A percentile compares a stretch with the other conserved stretches of the same genome.
These are phyloP conservation scores for Brassica carinata DNA, from an alignment of 345 rosid species.

Conservation along the genomic window DNA sequence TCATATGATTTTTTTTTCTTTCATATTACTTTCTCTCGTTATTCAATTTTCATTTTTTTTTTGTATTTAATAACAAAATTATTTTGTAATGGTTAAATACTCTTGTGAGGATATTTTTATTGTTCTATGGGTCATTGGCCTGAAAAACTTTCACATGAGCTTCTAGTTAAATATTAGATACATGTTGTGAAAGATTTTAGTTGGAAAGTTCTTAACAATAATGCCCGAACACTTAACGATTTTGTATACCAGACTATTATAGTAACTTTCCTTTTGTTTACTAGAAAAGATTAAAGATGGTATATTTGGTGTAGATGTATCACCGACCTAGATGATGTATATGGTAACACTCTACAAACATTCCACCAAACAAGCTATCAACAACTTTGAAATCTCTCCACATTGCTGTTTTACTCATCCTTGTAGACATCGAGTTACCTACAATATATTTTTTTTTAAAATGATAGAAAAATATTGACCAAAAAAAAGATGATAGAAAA, in stretches of 20 bases:
- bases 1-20: too few relatives aligned
- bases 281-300: neutral
- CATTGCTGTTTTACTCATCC: constrained; percentile 59
- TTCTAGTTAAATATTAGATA: neutral
- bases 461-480: neutral
- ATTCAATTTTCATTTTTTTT: too few relatives aligned
- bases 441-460: neutral
- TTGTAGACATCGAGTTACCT: constrained; percentile 48
- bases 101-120: neutral
- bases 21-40: too few relatives aligned
- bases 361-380: constrained; percentile 56
- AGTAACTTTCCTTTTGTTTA: neutral
- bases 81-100: neutral
- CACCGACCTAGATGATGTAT: constrained; percentile 62
- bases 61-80: neutral
- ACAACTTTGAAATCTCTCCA: constrained; percentile 64
- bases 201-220: neutral
- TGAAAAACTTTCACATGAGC: neutral
- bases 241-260: neutral
- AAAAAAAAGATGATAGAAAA: neutral
- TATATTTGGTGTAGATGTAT: constrained; percentile 43
- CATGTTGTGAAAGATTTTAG: neutral
- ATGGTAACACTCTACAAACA: constrained; percentile 57
- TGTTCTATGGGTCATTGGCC: neutral
- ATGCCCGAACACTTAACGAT: neutral